Base-by-base conservation (phyloP, 306 rosid species). In the Acacia confusa region DNA sequence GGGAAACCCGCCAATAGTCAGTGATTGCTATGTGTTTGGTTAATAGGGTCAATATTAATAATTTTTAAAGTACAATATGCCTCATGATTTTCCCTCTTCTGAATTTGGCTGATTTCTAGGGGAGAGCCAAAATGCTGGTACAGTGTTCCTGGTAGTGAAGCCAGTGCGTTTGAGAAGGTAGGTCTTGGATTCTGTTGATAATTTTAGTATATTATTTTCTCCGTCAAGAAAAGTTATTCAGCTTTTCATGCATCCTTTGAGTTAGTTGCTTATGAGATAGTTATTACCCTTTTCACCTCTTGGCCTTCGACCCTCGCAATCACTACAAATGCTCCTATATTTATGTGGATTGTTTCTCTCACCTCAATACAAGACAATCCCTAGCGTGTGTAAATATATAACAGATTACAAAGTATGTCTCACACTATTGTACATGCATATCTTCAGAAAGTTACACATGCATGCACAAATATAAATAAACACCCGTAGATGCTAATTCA, bases 101-200 rank as follows among this genome's bases (percentile, higher is more conserved):
- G 78, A 58, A 32, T 58, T 70, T 61, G 50, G 40, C 82, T 86
- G 74, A 77, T 79, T 84, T 81, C 77, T 81, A 95, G 99, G 99
- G 99, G 99, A 81, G 99, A 95, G 89, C 93, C 99, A 79, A 95
- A 95, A 85, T 95, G 97, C 83, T 95, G 99, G 99, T 95, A 95
- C 87, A 95, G 99, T 74, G 90, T 95, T 79, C 99, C 99, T 85
- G 99, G 99, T 80, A 86, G 84, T 85, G 90, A 92, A 85, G 97
- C 98, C 40, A 60, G 57, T 83, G 92, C 97, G 65, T 95, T 95
- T 85, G 99, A 95, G 86, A 88, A 95, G 97, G 99, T 95, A 86
- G 79, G 61, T 71, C 28, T 34, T 44, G 74, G 73, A 25, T 78
- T 78, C 78, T 69, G 77, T 38, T 80, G 81, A 47, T 77, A 79